Conservation (phyloP, 2,329 filamentous ascomycete species). For the Neofusicoccum laricinum region DNA sequence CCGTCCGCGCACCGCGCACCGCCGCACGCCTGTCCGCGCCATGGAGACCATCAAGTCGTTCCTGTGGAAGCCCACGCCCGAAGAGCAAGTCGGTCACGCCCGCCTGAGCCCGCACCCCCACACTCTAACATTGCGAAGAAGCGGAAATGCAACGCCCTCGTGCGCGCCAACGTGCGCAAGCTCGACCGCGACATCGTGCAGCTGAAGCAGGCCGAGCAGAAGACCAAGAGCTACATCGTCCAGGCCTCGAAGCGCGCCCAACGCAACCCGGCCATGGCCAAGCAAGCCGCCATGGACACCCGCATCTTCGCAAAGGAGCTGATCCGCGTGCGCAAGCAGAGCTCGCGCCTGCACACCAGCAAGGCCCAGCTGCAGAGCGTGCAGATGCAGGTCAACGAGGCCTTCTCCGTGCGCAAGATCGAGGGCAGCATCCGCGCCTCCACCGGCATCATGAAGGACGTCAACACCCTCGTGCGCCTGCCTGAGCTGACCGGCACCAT, state of each 20-base stretch:
- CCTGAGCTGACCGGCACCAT: slow-evolving; percentile 88
- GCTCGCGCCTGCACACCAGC: slow-evolving; percentile 71
- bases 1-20: neutral
- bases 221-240: slow-evolving; percentile 78
- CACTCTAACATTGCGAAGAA: slow-evolving; percentile 55
- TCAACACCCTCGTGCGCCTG: slow-evolving; percentile 79
- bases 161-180: slow-evolving; percentile 87
- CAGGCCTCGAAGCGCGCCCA: slow-evolving; percentile 78
- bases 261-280: slow-evolving; percentile 72
- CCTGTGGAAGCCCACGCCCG: slow-evolving; percentile 89
- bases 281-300: slow-evolving; percentile 77
- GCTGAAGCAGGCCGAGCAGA: slow-evolving; percentile 70
- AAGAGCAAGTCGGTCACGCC: slow-evolving; percentile 69
- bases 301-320: slow-evolving; percentile 87
- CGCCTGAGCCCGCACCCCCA: neutral
- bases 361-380: slow-evolving; percentile 92
- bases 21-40: slow-evolving; percentile 18
- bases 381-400: slow-evolving; percentile 96
- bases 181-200: slow-evolving; percentile 87
- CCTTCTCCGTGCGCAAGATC: slow-evolving; percentile 92
- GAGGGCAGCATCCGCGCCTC: slow-evolving; percentile 84
- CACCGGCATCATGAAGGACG: slow-evolving; percentile 94
- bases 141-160: slow-evolving; percentile 89
- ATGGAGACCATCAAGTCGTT: slow-evolving; percentile 89
- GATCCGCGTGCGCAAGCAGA: slow-evolving; percentile 75